phyloP scores from a whole-genome alignment of 1,139 yeast genomes.

The Saccharomyces hybrid region DNA sequence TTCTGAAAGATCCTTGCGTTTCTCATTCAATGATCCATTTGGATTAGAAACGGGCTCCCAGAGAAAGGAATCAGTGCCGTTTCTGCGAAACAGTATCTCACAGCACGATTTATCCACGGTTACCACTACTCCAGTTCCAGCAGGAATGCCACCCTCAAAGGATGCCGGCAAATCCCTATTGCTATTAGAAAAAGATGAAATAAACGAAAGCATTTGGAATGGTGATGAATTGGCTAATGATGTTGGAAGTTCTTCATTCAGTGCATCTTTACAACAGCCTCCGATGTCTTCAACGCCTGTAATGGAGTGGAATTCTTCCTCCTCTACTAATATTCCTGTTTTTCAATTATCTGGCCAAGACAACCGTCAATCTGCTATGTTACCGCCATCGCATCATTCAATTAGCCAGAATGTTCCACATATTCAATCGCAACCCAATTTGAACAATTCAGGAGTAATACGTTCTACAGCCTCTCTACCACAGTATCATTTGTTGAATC shows the following conservation, averaged over 20 bases:
- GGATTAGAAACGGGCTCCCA: conserved; percentile 24
- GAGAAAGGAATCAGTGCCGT: conserved; percentile 5
- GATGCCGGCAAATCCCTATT: conserved; percentile 47
- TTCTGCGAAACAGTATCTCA: conserved; percentile 3
- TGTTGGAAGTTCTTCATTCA: conserved; percentile 2
- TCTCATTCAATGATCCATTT: conserved; percentile 59
- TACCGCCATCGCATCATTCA: neutral
- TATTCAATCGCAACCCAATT: neutral
- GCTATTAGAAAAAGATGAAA: conserved; percentile 45
- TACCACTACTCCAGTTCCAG: conserved; percentile 25
- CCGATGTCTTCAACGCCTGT: conserved; percentile 29
- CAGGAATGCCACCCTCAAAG: conserved; percentile 12
- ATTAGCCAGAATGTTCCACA: neutral
- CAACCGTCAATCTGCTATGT: neutral
- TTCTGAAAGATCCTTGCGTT: conserved; percentile 16
- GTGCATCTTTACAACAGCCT: conserved; percentile 20
- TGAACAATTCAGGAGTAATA: neutral
- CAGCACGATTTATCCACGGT: conserved; percentile 9
- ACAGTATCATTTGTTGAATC: neutral
- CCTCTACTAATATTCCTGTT: conserved; percentile 4
- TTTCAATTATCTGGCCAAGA: neutral
- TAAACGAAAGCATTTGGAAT: conserved; percentile 41
- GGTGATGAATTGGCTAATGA: conserved; percentile 33
- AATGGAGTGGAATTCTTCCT: conserved; percentile 25
- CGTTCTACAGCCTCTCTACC: neutral